Evolutionary conservation across 345 rosid species (phyloP).

Genomic region (Euphorbia lathyris): DNA sequence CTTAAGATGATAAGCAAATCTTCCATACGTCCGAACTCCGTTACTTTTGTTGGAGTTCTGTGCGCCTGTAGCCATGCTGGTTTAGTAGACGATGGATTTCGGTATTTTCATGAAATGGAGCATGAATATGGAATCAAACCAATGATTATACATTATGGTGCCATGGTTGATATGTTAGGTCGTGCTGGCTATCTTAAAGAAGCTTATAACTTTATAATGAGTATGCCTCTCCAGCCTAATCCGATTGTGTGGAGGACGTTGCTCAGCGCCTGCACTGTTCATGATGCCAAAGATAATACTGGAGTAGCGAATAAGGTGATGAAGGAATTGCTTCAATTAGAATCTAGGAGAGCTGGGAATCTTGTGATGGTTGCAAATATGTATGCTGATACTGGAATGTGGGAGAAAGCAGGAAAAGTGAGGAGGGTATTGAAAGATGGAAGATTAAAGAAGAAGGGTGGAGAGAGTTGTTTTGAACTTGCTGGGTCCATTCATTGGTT

Average conservation of each 20-base stretch:
- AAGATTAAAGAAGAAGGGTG: constrained; percentile 60
- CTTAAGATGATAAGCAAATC: constrained; percentile 41
- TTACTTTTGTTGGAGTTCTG: constrained; percentile 83
- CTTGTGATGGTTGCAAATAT: constrained; percentile 71
- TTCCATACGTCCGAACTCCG: constrained; percentile 56
- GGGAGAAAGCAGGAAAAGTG: constrained; percentile 65
- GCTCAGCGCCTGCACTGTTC: constrained; percentile 60
- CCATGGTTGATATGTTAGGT: constrained; percentile 69
- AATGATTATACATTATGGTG: constrained; percentile 64
- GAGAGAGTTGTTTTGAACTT: constrained; percentile 64
- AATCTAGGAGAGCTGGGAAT: constrained; percentile 74
- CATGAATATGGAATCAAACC: constrained; percentile 62
- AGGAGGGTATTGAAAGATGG: constrained; percentile 54
- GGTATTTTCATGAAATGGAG: constrained; percentile 65
- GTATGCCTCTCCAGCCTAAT: constrained; percentile 56
- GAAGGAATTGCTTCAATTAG: constrained; percentile 58
- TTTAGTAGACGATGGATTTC: constrained; percentile 64
- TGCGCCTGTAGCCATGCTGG: constrained; percentile 82
- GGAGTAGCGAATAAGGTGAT: constrained; percentile 50
- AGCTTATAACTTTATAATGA: constrained; percentile 49
- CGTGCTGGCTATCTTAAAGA: constrained; percentile 71
- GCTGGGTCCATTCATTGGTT: constrained; percentile 54
- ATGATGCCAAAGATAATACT: constrained; percentile 32
- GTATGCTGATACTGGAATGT: constrained; percentile 74
- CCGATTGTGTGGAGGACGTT: constrained; percentile 69